Conservation (phyloP, 2,329 filamentous ascomycete genomes). For the Aspergillus tanneri region DNA sequence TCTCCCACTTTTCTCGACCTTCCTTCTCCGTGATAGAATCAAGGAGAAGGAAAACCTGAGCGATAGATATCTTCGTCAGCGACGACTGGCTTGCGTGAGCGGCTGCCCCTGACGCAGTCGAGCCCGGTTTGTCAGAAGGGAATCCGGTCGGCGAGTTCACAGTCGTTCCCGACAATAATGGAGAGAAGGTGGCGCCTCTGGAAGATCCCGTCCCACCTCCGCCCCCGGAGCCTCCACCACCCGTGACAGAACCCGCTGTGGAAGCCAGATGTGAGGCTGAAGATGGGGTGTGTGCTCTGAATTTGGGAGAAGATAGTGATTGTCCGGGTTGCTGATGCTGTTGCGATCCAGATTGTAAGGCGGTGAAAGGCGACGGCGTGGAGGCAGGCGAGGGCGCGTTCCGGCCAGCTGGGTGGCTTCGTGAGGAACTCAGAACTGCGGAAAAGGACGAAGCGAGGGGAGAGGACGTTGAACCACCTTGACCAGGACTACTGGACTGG, state of each 20-base stretch:
- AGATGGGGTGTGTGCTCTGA: conserved; percentile 56
- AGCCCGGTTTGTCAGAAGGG: conserved; percentile 49
- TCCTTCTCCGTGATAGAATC: conserved; percentile 95
- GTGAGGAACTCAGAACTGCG: conserved; percentile 51
- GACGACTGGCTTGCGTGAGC: conserved; percentile 56
- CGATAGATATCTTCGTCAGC: conserved; percentile 88
- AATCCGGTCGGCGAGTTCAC: conserved; percentile 54
- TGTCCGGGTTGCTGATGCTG: conserved; percentile 51
- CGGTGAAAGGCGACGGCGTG: conserved; percentile 55
- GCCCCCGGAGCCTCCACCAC: conserved; percentile 51
- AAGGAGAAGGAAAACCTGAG: conserved; percentile 90
- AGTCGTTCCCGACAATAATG: conserved; percentile 57
- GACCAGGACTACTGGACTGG: conserved; percentile 50
- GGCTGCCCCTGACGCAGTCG: conserved; percentile 39
- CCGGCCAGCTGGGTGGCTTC: conserved; percentile 53
- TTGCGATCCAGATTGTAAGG: conserved; percentile 55
- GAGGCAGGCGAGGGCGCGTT: conserved; percentile 55
- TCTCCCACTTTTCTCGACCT: conserved; percentile 86
- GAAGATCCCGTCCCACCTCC: conserved; percentile 56
- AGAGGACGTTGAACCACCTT: conserved; percentile 51
- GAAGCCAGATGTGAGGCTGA: conserved; percentile 57
- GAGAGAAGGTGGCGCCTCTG: conserved; percentile 60
- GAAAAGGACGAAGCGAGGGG: conserved; percentile 55
- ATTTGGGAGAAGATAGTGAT: conserved; percentile 57
- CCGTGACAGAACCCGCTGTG: conserved; percentile 53